Evolutionary conservation across 2,329 filamentous ascomycete species (phyloP).

Genomic region (Graphiopsis chlorocephala): DNA sequence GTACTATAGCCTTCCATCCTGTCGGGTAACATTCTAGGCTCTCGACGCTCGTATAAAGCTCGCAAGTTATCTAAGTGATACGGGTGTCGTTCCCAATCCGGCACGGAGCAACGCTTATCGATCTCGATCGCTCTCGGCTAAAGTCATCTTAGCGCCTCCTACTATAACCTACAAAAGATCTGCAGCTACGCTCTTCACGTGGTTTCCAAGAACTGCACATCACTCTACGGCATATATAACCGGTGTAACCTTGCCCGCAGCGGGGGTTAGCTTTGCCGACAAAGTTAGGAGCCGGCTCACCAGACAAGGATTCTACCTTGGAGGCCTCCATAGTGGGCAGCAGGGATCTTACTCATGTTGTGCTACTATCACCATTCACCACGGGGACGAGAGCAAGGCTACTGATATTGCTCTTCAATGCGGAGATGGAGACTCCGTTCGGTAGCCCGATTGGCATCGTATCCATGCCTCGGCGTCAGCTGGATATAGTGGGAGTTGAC

Average conservation of each 20-base stretch:
- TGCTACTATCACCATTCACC: not conserved
- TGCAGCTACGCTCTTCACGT: not conserved
- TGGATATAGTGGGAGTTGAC: not conserved
- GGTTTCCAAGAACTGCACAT: not conserved
- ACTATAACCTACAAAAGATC: not conserved
- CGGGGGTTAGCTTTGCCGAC: not conserved
- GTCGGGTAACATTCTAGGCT: not conserved
- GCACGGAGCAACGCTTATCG: not conserved
- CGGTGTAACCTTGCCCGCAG: not conserved
- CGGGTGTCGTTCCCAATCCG: not conserved
- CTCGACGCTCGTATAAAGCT: not conserved
- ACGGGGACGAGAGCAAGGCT: not conserved
- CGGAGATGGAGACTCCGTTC: not conserved
- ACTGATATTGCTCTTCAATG: not conserved
- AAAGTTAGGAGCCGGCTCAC: not conserved
- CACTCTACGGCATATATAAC: not conserved
- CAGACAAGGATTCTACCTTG: not conserved
- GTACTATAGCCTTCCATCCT: not conserved
- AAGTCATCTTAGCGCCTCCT: not conserved
- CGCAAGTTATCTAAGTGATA: not conserved
- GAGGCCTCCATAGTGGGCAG: not conserved
- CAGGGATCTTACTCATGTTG: not conserved
- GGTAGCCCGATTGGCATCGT: not conserved
- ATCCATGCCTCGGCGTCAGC: not conserved
- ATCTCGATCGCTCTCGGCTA: not conserved